Evolutionary conservation across 2,329 filamentous ascomycete genomes (phyloP), one percentile per base, ranked within the genome.

Genomic region (Colletotrichum eremochloae): DNA sequence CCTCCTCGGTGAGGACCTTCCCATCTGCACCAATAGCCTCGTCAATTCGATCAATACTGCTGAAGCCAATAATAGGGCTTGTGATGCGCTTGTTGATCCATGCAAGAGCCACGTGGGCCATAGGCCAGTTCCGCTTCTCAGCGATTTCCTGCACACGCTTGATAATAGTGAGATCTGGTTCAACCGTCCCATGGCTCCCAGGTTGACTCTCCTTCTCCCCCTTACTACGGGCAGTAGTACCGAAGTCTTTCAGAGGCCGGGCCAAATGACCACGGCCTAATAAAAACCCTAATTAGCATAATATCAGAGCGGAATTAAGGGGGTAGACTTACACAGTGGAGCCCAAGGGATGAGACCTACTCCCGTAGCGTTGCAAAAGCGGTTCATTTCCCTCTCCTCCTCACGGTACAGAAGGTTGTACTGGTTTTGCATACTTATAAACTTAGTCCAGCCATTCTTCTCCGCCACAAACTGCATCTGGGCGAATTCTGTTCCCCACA

Each of bases 21-120:
- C 81, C 82, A 7, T 82, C 75, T 0, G 83, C 81, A 3, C 82
- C 81, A n/a, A 91, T 82, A 1, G 89, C 88, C 81, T 93, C 89
- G 46, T 91, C 87, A 56, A 93, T 86, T 20, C 91, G 82, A 69
- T 85, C 83, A 44, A 86, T 82, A 66, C 84, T 91, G 74, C 84
- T 88, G 75, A 93, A 83, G 0, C 91, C 91, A 65, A 92, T 82
- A 71, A 93, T 92, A 1, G 90, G 90, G 75, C 85, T 88, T 33
- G 84, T 80, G 7, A 86, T 85, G 56, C 86, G 82, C 74, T 85
- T 84, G 74, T 88, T 81, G 68, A 87, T 85, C 91, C 91, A 93
- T 3, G 90, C 90, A 67, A 91, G 84, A 1, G 89, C 86, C 31
- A 93, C 87, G 68, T 91, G 87, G 56, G 88, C 88, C 87, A 93